A percentile compares a stretch with the other conserved stretches of the same genome.
Conservation (phyloP, 2,329 filamentous ascomycete genomes). For the Ramularia endophylla region DNA sequence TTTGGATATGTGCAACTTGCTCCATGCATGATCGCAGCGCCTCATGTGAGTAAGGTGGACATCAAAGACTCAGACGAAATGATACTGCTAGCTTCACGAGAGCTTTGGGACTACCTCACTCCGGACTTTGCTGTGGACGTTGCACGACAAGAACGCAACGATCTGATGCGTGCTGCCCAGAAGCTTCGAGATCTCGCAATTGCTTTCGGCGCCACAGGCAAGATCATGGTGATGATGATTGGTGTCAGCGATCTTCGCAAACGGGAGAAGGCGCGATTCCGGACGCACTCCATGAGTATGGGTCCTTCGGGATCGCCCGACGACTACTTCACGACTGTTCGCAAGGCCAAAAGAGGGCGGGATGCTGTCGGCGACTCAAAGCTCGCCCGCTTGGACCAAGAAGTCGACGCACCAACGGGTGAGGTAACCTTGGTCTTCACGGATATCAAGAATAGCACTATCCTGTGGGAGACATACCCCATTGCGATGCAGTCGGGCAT, state of each 20-base stretch:
- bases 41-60: slow-evolving; percentile 70
- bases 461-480: slow-evolving; percentile 91
- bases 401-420: slow-evolving; percentile 85
- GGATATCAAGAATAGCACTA: slow-evolving; percentile 97
- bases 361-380: slow-evolving; percentile 72
- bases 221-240: slow-evolving; percentile 99
- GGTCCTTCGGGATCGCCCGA: slow-evolving; percentile 69
- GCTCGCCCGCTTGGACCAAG: slow-evolving; percentile 77
- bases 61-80: slow-evolving; percentile 89
- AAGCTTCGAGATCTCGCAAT: slow-evolving; percentile 93
- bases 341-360: slow-evolving; percentile 56
- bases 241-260: slow-evolving; percentile 87
- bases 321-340: slow-evolving; percentile 60
- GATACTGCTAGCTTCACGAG: slow-evolving; percentile 81
- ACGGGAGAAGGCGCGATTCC: slow-evolving; percentile 67
- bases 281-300: slow-evolving; percentile 79
- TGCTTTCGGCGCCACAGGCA: slow-evolving; percentile 85
- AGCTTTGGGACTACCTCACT: slow-evolving; percentile 92
- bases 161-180: slow-evolving; percentile 92
- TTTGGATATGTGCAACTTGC: slow-evolving; percentile 94
- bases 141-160: slow-evolving; percentile 74
- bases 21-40: slow-evolving; percentile 87
- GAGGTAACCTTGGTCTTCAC: slow-evolving; percentile 95
- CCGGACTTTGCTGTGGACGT: slow-evolving; percentile 90
- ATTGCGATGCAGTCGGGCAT: slow-evolving; percentile 95